Percentiles rank a stretch among this genome's conserved stretches.
Evolutionary conservation across 352 stramenopile species (phyloP).

Genomic region (Phytophthora vignae): DNA sequence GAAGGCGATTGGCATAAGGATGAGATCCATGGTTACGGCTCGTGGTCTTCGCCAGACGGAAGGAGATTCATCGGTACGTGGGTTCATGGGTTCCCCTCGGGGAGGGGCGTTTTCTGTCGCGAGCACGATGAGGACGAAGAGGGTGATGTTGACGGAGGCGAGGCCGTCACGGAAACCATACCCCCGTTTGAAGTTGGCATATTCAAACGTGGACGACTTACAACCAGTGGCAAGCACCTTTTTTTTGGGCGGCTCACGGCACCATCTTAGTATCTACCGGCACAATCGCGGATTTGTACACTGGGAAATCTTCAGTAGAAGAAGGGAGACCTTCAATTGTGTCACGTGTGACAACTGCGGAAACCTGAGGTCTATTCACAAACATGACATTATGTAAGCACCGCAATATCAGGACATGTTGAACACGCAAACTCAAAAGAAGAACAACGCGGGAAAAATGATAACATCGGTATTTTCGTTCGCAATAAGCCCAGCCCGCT

Average conservation of each 20-base stretch:
- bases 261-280: slow-evolving; percentile 32
- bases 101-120: slow-evolving; percentile 61
- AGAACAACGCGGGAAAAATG: slow-evolving; percentile 16
- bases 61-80: slow-evolving; percentile 66
- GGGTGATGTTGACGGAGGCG: slow-evolving; percentile 32
- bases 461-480: slow-evolving; percentile 59
- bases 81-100: slow-evolving; percentile 58
- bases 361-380: background rate
- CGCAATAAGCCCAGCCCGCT: slow-evolving; percentile 64
- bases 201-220: slow-evolving; percentile 57
- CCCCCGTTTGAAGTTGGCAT: slow-evolving; percentile 40
- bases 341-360: background rate
- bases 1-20: slow-evolving; percentile 71
- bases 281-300: too few species aligned
- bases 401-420: background rate
- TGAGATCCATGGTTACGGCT: slow-evolving; percentile 69
- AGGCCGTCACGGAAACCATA: slow-evolving; percentile 21
- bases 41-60: slow-evolving; percentile 57
- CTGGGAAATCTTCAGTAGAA: too few species aligned
- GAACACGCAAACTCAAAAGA: background rate
- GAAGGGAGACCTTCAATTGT: background rate
- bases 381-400: background rate
- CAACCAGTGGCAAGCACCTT: slow-evolving; percentile 50
- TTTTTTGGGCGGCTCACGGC: slow-evolving; percentile 47
- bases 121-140: slow-evolving; percentile 31